phyloP scores from a whole-genome alignment of 306 rosid genomes.

The Betula pendula region DNA sequence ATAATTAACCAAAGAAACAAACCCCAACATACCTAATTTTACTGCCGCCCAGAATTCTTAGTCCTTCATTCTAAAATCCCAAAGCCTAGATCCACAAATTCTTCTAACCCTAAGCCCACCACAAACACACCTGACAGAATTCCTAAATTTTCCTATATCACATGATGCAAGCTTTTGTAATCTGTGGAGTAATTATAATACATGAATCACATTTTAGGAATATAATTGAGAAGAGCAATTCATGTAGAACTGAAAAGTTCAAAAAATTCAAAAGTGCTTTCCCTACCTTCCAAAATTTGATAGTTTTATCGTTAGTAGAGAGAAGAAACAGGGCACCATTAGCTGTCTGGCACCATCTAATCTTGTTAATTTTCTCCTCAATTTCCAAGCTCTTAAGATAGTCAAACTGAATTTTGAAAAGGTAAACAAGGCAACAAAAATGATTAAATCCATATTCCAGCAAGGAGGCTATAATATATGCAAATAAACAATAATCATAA shows the following conservation, averaged over 20 bases:
- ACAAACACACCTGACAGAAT: not conserved
- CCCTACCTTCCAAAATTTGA: conserved; percentile 74
- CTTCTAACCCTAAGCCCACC: not conserved
- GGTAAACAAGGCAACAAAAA: conserved; percentile 22
- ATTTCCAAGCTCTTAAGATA: conserved; percentile 78
- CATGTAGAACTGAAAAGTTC: not conserved
- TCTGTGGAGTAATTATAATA: not conserved
- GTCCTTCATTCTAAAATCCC: not conserved
- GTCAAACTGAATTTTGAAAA: conserved; percentile 52
- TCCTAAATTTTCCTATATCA: not conserved
- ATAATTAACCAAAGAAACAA: not conserved
- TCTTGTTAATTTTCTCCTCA: conserved; percentile 76
- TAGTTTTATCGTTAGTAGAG: conserved; percentile 73
- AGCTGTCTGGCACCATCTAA: conserved; percentile 73
- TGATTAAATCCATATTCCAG: conserved; percentile 12
- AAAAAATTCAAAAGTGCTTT: conserved; percentile 4
- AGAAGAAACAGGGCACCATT: conserved; percentile 68
- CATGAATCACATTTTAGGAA: not conserved
- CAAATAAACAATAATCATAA: not conserved
- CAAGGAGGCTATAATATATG: not conserved
- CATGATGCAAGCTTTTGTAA: not conserved
- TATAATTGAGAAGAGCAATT: not conserved
- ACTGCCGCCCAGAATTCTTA: not conserved
- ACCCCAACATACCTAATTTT: not conserved
- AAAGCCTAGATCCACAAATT: not conserved